Evolutionary conservation across 305 asterid species (phyloP), one percentile per base, ranked within the genome.

Genomic region (Solanum aculeatissimum): DNA sequence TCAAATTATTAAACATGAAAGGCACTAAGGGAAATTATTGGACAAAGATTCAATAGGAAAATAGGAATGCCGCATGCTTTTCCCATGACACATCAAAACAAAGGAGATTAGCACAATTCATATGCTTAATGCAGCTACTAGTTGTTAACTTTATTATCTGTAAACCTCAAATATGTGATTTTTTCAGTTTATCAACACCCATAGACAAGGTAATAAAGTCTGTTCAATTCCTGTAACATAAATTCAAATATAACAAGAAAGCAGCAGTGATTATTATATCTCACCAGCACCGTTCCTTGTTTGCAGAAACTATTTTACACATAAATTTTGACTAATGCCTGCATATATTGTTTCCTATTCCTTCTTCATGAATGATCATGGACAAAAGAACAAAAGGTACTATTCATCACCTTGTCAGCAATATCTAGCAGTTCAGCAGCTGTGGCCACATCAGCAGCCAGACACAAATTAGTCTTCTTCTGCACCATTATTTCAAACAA

Each of bases 401-500:
- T 77, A 32, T 21, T 19, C 11, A 89, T 86, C 85, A 95, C 99
- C 98, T 90, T 93, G 81, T 97, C 97, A n/a, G 98, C 98, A 82
- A 95, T 89, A 83, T 92, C 95, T 86, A 97, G 98, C 91, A 97
- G 89, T 89, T 93, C 98, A 15, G 95, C 91, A 80, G 98, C 98
- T 15, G 98, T 94, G 71, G 95, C 92, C 89, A 95, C 98, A 85
- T 97, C 98, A 86, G 99, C 98, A 89, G 99, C 96, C 88, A 95
- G 85, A 89, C 98, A 95, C 91, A 97, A 88, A 91, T 97, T 97
- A 54, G 98, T 92, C 85, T 97, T 91, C 85, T 97, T 97, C 87
- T 91, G 86, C 87, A 89, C 89, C 98, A 97, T 97, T 75, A 95
- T 93, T 88, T 97, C 97, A 89, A 95, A 97, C 89, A 97, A 84